Conservation (phyloP, 2,329 filamentous ascomycete species). For the Monosporascus sp. region DNA sequence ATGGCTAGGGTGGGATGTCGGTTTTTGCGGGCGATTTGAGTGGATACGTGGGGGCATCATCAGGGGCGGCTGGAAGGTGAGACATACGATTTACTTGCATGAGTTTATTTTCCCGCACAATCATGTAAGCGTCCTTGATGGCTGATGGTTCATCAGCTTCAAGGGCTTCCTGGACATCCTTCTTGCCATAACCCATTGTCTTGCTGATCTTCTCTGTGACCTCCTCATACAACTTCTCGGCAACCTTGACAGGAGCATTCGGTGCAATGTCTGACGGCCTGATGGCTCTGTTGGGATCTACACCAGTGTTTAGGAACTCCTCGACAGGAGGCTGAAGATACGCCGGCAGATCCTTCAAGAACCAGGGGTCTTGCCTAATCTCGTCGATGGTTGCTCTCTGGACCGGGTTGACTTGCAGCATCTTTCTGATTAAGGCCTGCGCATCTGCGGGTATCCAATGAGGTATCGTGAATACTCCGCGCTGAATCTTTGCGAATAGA, state of each 20-base stretch:
- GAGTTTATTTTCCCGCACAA: constrained; percentile 94
- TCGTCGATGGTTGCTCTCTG: constrained; percentile 91
- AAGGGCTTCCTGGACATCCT: constrained; percentile 90
- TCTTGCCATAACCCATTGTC: constrained; percentile 95
- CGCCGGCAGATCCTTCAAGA: constrained; percentile 75
- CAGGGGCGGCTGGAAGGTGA: neutral
- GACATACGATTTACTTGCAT: constrained; percentile 90
- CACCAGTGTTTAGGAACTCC: constrained; percentile 90
- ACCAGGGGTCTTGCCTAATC: constrained; percentile 92
- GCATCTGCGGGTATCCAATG: constrained; percentile 86
- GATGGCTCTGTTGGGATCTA: constrained; percentile 88
- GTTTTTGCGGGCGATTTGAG: constrained; percentile 1
- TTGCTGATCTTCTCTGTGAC: constrained; percentile 95
- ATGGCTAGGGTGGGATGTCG: neutral
- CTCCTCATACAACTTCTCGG: constrained; percentile 84
- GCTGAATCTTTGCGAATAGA: constrained; percentile 94
- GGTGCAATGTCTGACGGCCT: constrained; percentile 76
- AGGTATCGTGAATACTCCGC: constrained; percentile 88
- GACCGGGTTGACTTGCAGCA: constrained; percentile 93
- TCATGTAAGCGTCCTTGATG: constrained; percentile 98
- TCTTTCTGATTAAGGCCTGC: constrained; percentile 75
- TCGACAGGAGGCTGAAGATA: constrained; percentile 86
- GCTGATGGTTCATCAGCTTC: constrained; percentile 90
- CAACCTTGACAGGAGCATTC: constrained; percentile 68
- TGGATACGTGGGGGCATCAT: neutral